Evolutionary conservation across 2,329 filamentous ascomycete genomes (phyloP), one percentile per base, ranked within the genome.

Genomic region (Coniella vitis): DNA sequence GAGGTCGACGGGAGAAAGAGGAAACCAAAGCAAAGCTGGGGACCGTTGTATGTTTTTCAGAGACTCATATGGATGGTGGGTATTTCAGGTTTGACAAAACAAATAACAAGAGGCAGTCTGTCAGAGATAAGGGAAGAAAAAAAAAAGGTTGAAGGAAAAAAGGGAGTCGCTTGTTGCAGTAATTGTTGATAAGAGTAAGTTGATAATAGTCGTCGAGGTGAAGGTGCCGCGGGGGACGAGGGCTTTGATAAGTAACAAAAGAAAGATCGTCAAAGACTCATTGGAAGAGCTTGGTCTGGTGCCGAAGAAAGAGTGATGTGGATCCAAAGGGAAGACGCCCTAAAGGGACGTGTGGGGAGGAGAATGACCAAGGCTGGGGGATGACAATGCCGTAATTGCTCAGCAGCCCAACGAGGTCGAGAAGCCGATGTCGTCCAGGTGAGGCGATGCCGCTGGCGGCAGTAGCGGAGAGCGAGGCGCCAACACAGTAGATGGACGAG

Each of bases 21-120:
- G 56, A 56, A 53, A 59, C 61, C 39, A 55, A 55, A 57, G 60
- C 53, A 54, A 57, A 66, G 32, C 69, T 62, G 66, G 66, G 61
- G 61, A 60, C 70, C 68, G 68, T 71, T 67, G 25, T 29, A 29
- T 29, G 58, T 69, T 49, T 56, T 60, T 71, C 69, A 68, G 67
- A 69, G 64, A 66, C 67, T 71, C 69, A 71, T 72, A 56, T 63
- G 65, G 60, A n/a, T 39, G 25, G 25, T 39, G 60, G 65, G 64
- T 66, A 65, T 67, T 63, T 47, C 54, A 49, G 52, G 56, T 55
- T 63, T 63, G 55, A 59, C 56, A 56, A 54, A 60, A 69, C 60
- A 69, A 66, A 66, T n/a, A n/a, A n/a, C n/a, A n/a, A n/a, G n/a
- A n/a, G n/a, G n/a, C n/a, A n/a, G n/a, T n/a, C n/a, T n/a, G n/a